Evolutionary conservation across 306 rosid genomes (phyloP), one percentile per base, ranked within the genome.

Genomic region (Castanospermum australe): DNA sequence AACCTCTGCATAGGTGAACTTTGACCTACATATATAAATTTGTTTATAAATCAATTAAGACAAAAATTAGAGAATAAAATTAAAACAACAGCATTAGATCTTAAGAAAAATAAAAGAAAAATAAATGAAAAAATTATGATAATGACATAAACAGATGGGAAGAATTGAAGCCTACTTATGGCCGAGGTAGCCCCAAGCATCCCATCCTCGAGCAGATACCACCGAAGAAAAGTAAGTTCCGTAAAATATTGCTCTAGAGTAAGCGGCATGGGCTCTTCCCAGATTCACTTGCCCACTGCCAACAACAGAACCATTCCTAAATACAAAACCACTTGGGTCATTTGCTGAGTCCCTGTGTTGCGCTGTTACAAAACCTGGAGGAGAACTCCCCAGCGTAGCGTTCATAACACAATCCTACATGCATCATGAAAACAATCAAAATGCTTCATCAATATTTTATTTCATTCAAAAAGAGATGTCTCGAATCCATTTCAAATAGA

Each of bases 231-330:
- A 71, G 2, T 18, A 2, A 11, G 87, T 63, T n/a, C 12, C 63
- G 1, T 44, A 28, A 64, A 86, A 83, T 60, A 86, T 72, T 6
- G 83, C 90, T 60, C 84, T 77, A 0, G 90, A 72, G 59, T 80
- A 80, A 47, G 81, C 59, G 2, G 87, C 79, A 73, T 71, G 85
- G 8, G 89, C 88, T 78, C 89, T 80, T 13, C 89, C 92, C 8
- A 88, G 15, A 13, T 79, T 9, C 6, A 44, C 83, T 65, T 54
- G 17, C 11, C 87, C 87, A 28, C 4, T 45, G 5, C 88, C 88
- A 5, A 0, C 9, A 1, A 84, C 30, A 13, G 20, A 39, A 7
- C 90, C 84, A 22, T 17, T 5, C 18, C 10, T 51, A 51, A 89
- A 89, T 15, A 89, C 79, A 71, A 80, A 89, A 33, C 92, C 92